phyloP scores from a whole-genome alignment of 352 stramenopile species.

The Pythium brachiatum region DNA sequence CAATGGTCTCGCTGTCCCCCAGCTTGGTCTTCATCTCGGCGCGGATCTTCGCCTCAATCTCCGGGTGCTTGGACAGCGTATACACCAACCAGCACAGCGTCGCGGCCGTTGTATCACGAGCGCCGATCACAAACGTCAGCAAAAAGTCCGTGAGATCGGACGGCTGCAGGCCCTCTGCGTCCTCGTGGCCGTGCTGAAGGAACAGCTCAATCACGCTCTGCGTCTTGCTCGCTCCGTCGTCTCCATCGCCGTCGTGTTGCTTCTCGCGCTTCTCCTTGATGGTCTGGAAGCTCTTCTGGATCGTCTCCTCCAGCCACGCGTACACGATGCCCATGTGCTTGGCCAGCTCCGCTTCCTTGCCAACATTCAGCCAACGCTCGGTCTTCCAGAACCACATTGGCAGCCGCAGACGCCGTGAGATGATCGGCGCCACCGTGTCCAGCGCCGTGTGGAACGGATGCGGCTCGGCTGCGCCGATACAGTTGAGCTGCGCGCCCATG shows the following conservation, averaged over 20 bases:
- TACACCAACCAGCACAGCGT: constrained; percentile 72
- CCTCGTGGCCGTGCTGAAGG: constrained; percentile 20
- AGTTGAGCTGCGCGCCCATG: constrained; percentile 44
- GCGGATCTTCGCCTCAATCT: constrained; percentile 42
- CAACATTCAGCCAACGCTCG: constrained; percentile 43
- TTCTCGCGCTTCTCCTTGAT: not conserved
- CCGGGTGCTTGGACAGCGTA: constrained; percentile 59
- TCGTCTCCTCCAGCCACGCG: constrained; percentile 39
- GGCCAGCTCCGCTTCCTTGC: constrained; percentile 34
- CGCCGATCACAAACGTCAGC: constrained; percentile 63
- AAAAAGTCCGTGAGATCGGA: constrained; percentile 67
- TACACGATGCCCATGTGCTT: constrained; percentile 32
- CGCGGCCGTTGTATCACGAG: constrained; percentile 67
- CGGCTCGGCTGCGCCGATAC: constrained; percentile 29
- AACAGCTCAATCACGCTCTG: constrained; percentile 17
- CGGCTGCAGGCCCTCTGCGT: constrained; percentile 28
- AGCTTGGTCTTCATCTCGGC: constrained; percentile 39
- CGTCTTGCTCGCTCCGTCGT: constrained; percentile 15
- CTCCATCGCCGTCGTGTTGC: not conserved
- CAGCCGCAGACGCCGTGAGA: constrained; percentile 41
- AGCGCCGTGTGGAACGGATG: constrained; percentile 48
- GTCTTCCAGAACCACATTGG: constrained; percentile 52
- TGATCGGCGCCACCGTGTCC: constrained; percentile 24
- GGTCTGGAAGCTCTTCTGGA: constrained; percentile 25
- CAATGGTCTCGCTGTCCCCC: constrained; percentile 7